Evolutionary conservation across 371 early-diverging fungal genomes (phyloP).

Genomic region (Parasitella parasitica): DNA sequence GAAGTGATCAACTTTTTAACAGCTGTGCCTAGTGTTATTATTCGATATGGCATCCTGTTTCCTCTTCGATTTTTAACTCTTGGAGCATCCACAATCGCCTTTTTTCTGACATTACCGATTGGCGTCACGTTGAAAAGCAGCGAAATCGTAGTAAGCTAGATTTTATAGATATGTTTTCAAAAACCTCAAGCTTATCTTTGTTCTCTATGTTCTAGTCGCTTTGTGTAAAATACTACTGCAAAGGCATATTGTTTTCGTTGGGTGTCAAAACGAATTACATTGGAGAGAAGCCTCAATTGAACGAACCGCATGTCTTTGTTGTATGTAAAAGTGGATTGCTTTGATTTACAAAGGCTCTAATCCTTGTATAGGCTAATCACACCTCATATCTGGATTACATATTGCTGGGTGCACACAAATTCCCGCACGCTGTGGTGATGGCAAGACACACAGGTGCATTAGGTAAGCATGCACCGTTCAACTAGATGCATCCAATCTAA

Average conservation of each 20-base stretch:
- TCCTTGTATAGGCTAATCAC: constrained; percentile 63
- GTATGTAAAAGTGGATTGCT: constrained; percentile 9
- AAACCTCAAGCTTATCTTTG: background rate
- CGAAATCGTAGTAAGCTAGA: constrained; percentile 26
- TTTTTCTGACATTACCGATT: constrained; percentile 37
- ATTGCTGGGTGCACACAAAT: constrained; percentile 68
- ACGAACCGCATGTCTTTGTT: constrained; percentile 70
- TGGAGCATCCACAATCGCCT: constrained; percentile 30
- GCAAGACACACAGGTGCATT: constrained; percentile 60
- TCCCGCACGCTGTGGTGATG: constrained; percentile 78
- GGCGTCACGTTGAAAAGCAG: constrained; percentile 35
- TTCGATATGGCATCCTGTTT: constrained; percentile 39
- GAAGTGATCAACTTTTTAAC: background rate
- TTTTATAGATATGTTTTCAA: background rate
- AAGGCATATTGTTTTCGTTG: constrained; percentile 61
- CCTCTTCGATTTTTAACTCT: constrained; percentile 31
- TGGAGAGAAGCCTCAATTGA: constrained; percentile 60
- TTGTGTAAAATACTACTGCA: constrained; percentile 62
- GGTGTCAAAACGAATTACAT: constrained; percentile 60
- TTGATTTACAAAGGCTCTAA: too few relatives aligned
- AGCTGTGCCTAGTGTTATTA: constrained; percentile 27
- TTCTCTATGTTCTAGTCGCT: constrained; percentile 34
- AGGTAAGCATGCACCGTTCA: constrained; percentile 11
- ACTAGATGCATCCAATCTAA: too few relatives aligned
- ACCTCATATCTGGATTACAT: constrained; percentile 84